Conservation (phyloP, 2,329 filamentous ascomycete genomes). For the Talaromyces sp. region DNA sequence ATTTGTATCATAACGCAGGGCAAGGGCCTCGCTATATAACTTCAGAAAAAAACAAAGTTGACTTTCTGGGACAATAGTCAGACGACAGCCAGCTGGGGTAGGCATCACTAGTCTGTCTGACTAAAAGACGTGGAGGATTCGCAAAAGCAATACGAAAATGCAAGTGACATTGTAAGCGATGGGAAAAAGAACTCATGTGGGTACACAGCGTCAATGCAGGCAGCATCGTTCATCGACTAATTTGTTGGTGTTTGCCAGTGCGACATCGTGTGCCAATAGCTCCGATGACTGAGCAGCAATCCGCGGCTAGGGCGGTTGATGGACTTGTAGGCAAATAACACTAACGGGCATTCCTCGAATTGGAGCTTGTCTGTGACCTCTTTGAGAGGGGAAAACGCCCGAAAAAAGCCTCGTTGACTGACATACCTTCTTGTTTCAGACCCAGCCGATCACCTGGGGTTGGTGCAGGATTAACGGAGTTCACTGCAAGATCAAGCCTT, state of each 20-base stretch:
- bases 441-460: conserved; percentile 3
- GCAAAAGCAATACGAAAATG: not conserved
- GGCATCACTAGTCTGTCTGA: conserved; percentile 2
- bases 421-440: conserved; percentile 12
- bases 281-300: not conserved
- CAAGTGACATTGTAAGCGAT: conserved; percentile 1
- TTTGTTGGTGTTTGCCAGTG: not conserved
- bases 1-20: not conserved
- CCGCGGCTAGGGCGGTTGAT: conserved; percentile 14
- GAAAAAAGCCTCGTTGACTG: not conserved
- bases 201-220: conserved; percentile 8
- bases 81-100: conserved; percentile 7
- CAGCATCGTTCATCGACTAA: conserved; percentile 6
- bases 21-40: conserved; percentile 9
- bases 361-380: conserved; percentile 6
- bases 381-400: not conserved
- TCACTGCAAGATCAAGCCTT: not conserved
- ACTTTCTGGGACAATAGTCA: conserved; percentile 11
- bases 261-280: not conserved
- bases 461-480: not conserved
- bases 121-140: not conserved
- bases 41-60: not conserved
- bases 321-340: not conserved
- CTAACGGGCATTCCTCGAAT: not conserved
- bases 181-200: conserved; percentile 13